Evolutionary conservation across 179 eudicot species (phyloP).

Genomic region (Patellifolia procumbens): DNA sequence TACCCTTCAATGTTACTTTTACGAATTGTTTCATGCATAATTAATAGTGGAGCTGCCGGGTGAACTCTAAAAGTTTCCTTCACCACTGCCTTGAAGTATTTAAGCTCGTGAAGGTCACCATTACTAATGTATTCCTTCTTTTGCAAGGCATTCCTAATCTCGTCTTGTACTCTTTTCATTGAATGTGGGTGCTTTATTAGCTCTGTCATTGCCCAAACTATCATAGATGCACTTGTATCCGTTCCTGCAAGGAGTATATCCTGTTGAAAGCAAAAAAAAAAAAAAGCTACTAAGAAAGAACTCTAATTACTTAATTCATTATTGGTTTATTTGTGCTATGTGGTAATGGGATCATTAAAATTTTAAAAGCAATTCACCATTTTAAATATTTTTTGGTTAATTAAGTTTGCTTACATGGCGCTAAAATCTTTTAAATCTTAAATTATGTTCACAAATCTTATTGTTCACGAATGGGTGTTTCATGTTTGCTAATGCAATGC

Average conservation of each 20-base stretch:
- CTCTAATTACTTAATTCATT: no score
- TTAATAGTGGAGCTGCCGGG: conserved; percentile 22
- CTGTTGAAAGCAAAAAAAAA: neutral
- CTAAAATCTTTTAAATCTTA: no score
- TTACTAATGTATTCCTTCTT: conserved; percentile 19
- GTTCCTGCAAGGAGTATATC: conserved; percentile 26
- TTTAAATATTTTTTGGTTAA: no score
- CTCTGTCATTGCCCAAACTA: conserved; percentile 19
- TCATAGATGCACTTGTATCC: conserved; percentile 13
- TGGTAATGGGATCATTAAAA: no score
- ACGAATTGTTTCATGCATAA: conserved; percentile 7
- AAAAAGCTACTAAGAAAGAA: no score
- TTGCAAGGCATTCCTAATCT: neutral
- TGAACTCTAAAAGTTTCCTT: conserved; percentile 28
- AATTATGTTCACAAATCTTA: no score
- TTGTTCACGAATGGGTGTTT: no score
- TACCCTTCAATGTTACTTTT: conserved; percentile 26
- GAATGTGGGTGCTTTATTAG: conserved; percentile 14
- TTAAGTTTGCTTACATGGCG: no score
- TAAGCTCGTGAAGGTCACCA: conserved; percentile 3
- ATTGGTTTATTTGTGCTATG: no score
- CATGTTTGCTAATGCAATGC: no score
- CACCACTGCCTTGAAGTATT: conserved; percentile 26
- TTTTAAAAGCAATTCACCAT: no score
- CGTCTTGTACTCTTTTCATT: conserved; percentile 24